phyloP scores from a whole-genome alignment of 805 yeast genomes.

The Yarrowia sp. region DNA sequence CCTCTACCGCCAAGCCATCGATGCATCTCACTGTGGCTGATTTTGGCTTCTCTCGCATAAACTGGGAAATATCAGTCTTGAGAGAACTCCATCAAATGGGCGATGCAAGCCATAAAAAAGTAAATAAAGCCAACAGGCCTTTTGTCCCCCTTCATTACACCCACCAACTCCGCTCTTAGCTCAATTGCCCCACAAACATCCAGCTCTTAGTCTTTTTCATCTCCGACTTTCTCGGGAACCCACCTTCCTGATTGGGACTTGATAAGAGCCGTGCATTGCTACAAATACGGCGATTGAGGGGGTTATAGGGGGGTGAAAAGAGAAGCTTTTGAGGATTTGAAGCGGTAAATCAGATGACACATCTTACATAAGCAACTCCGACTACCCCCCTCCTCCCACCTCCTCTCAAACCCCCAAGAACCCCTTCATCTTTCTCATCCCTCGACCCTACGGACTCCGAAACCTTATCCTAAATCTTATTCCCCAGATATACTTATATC shows the following conservation, averaged over 20 bases:
- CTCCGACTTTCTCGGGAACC: slow-evolving; percentile 20
- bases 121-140: too few species aligned
- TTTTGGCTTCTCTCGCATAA: slow-evolving; percentile 4
- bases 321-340: too few species aligned
- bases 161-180: too few species aligned
- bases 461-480: neutral
- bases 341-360: too few species aligned
- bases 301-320: neutral
- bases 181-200: too few species aligned
- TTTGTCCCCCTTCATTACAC: too few species aligned
- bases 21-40: slow-evolving; percentile 10
- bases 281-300: neutral
- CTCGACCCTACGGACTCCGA: slow-evolving; percentile 1
- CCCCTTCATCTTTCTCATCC: neutral
- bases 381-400: too few species aligned
- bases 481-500: slow-evolving; percentile 18
- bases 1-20: neutral
- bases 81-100: neutral
- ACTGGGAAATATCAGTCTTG: neutral
- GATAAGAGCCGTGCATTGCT: slow-evolving; percentile 27
- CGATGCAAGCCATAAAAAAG: too few species aligned
- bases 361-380: neutral
- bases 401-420: too few species aligned
- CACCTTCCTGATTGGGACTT: slow-evolving; percentile 18
- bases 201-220: neutral